Percentiles rank a stretch among this genome's conserved stretches.
Conservation (phyloP, 371 early-diverging fungal genomes). For the Chytridium lagenaria region DNA sequence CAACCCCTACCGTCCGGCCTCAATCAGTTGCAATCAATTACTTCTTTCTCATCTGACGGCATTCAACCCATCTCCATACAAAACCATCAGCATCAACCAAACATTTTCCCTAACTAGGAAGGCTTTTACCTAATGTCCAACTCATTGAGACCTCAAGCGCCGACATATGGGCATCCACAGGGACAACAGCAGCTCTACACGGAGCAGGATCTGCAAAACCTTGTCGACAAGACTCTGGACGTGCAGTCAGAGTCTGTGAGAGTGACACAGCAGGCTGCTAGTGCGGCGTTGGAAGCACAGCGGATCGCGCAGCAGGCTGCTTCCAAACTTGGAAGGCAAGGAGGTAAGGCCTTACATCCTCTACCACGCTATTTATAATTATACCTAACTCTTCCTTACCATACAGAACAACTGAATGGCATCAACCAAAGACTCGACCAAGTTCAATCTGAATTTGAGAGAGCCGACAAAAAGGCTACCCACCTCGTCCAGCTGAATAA, state of each 20-base stretch:
- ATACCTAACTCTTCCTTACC: neutral
- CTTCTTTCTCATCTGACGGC: too few species aligned
- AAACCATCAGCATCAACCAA: too few species aligned
- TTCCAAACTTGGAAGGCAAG: neutral
- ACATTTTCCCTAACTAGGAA: too few species aligned
- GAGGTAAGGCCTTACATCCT: neutral
- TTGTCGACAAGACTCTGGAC: constrained; percentile 3
- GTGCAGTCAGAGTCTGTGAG: neutral
- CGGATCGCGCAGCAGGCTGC: neutral
- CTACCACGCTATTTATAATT: neutral
- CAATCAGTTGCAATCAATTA: too few species aligned
- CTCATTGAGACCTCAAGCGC: too few species aligned
- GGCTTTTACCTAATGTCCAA: too few species aligned
- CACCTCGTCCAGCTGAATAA: constrained; percentile 11
- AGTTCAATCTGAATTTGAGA: neutral
- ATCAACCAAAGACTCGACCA: neutral
- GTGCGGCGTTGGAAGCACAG: neutral
- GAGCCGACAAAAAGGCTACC: constrained; percentile 10
- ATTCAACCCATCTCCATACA: too few species aligned
- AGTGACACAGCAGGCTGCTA: neutral
- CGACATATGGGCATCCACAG: constrained; percentile 30
- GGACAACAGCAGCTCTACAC: neutral
- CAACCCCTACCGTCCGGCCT: too few species aligned
- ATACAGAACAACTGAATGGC: neutral
- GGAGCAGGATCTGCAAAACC: neutral